A percentile compares a stretch with the other conserved stretches of the same genome.
Conservation (phyloP, 331 rosid species). For the Rhamnella rubrinervis region DNA sequence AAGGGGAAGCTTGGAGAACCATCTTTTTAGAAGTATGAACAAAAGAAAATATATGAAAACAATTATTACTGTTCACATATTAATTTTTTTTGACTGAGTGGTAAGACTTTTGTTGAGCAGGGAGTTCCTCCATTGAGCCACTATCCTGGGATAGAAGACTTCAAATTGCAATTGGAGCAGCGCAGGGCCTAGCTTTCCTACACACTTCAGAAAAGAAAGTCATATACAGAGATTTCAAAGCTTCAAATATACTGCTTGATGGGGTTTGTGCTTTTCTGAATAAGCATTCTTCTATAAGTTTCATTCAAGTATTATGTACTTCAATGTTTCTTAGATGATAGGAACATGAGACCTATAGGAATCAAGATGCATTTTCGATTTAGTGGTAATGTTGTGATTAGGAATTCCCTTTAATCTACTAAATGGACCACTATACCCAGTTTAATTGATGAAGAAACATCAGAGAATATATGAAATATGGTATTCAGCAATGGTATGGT, state of each 20-base stretch:
- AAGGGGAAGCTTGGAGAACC: conserved; percentile 89
- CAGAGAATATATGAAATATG: background rate
- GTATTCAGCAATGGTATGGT: background rate
- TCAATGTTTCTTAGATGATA: background rate
- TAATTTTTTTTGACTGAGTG: background rate
- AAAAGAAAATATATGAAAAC: background rate
- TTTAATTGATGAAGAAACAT: background rate
- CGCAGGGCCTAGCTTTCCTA: conserved; percentile 79
- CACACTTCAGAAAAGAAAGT: conserved; percentile 70
- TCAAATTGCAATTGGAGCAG: conserved; percentile 80
- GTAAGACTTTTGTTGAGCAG: conserved; percentile 31
- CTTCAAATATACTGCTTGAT: conserved; percentile 93
- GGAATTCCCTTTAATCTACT: no score
- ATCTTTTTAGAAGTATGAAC: conserved; percentile 80
- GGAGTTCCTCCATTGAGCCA: conserved; percentile 42
- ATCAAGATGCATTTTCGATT: background rate
- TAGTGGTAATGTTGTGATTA: no score
- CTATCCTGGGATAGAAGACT: conserved; percentile 74
- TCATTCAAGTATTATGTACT: conserved; percentile 5
- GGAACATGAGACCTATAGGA: conserved; percentile 9
- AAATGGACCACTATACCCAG: background rate
- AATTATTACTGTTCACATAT: background rate
- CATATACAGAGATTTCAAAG: conserved; percentile 88
- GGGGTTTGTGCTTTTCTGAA: conserved; percentile 45
- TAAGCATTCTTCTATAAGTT: conserved; percentile 11